Evolutionary conservation across 75 land plant genomes (phyloP), one percentile per base, ranked within the genome.

Genomic region (Chamaecyparis obtusa): DNA sequence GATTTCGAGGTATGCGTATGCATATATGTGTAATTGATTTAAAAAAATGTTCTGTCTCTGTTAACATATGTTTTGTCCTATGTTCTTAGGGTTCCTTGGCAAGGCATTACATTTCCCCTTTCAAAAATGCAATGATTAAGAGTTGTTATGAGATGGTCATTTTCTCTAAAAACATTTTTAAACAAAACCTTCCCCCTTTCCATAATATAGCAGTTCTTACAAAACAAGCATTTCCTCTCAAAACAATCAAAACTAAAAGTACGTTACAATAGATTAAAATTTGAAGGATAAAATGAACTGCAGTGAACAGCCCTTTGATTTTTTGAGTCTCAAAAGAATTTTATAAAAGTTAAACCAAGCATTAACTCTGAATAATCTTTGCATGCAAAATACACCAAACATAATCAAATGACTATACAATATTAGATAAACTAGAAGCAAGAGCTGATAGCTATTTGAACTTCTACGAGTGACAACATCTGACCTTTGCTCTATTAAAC

Each of bases 401-500:
- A 49, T 44, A 80, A 78, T 78, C 44, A 78, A 71, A 81, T n/a
- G 83, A 46, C 16, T 44, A 48, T 64, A 81, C 32, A 9, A n/a
- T 81, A 37, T n/a, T 44, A n/a, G 33, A 11, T 44, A 81, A 44
- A 81, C 48, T 24, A 46, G 1, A 13, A 27, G 46, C 43, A 46
- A 46, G 83, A 5, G 32, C 76, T 74, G 76, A 74, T 30, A n/a
- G n/a, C 30, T 44, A 81, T 43, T 46, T 46, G 15, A 44, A 71
- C 75, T 9, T 33, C 19, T 21, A 36, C 55, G 32, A 85, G 16
- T 16, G 56, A 69, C 60, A 71, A 67, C 1, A 57, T 37, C 82
- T 88, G 72, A 96, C 99, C 95, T 95, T 97, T 87, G 95, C 69
- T 60, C 99, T 90, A 89, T 98, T 98, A 91, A 96, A 98, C 99